Base-by-base conservation (phyloP, 495 filamentous ascomycete species). In the Hypoxylon intermedium region DNA sequence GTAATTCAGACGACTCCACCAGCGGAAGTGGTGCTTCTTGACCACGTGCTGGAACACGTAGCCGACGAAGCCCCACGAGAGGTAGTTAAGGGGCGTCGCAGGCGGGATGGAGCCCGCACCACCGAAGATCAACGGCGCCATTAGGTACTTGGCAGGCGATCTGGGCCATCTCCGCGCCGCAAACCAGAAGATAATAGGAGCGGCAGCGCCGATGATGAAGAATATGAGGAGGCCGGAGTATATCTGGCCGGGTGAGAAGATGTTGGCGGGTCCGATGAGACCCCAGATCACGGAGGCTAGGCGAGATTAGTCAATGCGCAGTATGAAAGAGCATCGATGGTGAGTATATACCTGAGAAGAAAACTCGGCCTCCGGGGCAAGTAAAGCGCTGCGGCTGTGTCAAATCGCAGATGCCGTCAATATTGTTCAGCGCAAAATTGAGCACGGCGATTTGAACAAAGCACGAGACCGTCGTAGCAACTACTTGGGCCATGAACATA, bases 1-100 rank as follows among this genome's bases (percentile, higher is more conserved):
- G 58, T 87, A 89, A 60, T 88, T 87, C 71, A 75, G 78, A 28
- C 86, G 77, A 19, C 81, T 81, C 87, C 87, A 90, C 87, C 87
- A 90, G 0, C 74, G 78, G 42, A 85, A 82, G 55, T 82, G 75
- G 2, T 79, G 74, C 28, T 80, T 81, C 50, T 80, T 77, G 47
- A 90, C 72, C 12, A 79, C 51, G 45, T 83, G 79, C 63, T 90
- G 85, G 77, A 90, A 90, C 6, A 87, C 68, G 36, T 78, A 82
- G 23, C 87, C 87, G 11, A 88, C 83, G 18, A 84, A 72, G 67
- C 84, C 86, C 87, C 87, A 90, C 0, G 81, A 83, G 5, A 87
- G 78, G 63, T 89, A 90, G 65, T 84, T 89, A 40, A 89, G 77
- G 6, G 86, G 85, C 2, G 83, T 87, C 1, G 87, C 87, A 0